Evolutionary conservation across 1,284 basidiomycete genomes (phyloP), one percentile per base, ranked within the genome.

Genomic region (Sphagnurus paluster): DNA sequence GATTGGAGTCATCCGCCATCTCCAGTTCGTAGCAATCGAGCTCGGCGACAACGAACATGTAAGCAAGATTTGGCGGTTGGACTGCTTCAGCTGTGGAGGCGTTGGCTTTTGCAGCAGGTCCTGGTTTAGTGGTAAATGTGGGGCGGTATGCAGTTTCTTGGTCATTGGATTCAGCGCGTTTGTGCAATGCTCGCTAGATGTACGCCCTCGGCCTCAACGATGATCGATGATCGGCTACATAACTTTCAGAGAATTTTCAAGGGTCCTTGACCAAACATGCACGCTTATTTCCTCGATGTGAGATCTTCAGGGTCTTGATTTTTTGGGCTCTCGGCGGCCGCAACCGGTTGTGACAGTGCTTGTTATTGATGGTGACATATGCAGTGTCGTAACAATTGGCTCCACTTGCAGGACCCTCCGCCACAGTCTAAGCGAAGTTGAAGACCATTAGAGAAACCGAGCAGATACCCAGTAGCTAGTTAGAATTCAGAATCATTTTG

Each of bases 191-290:
- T 85, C 14, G 84, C 88, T 0, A 90, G 79, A 53, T 87, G 83
- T 4, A 84, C 64, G 55, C 80, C 79, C 50, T 84, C 82, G 4
- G 70, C 65, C 46, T 82, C 70, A 33, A 7, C 16, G 5, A 14
- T n/a, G 28, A 30, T 10, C 28, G 17, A 2, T n/a, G 4, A 2
- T 10, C n/a, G 2, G n/a, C 7, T n/a, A n/a, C n/a, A n/a, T n/a
- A n/a, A 4, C 30, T 33, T 33, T n/a, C 25, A 11, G 6, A 6
- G 25, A 11, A 6, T 6, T 7, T 26, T 14, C n/a, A 16, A 62
- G 69, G 55, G 47, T 87, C 86, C 76, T 88, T 89, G 56, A 90
- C 87, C 24, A 88, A 71, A 87, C 87, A 90, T 17, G 87, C 83
- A 56, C 80, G 70, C 21, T 87, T 84, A 44, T 80, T 78, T 24